Percentiles rank a stretch among this genome's conserved stretches.
phyloP scores from a whole-genome alignment of 2,329 filamentous ascomycete species.

The Fusarium praegraminearum region DNA sequence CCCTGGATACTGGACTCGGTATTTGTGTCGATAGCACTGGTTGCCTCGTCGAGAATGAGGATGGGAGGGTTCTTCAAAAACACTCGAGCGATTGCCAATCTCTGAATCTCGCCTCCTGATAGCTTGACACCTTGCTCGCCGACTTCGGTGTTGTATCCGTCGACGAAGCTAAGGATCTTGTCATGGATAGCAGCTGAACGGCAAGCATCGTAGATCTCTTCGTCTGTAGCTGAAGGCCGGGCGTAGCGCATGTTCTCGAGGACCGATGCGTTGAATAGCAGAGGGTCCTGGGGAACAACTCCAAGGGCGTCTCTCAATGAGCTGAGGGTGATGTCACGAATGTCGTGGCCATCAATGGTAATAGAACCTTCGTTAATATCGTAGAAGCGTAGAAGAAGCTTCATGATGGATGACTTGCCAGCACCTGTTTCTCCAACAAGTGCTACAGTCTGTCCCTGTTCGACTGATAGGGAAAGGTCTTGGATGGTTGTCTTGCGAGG shows the following conservation, averaged over 20 bases:
- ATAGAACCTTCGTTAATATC: constrained; percentile 67
- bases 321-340: constrained; percentile 68
- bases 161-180: constrained; percentile 69
- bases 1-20: constrained; percentile 60
- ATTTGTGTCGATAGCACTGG: constrained; percentile 63
- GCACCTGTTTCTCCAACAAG: constrained; percentile 72
- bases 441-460: constrained; percentile 67
- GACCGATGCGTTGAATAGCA: constrained; percentile 73
- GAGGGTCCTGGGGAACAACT: constrained; percentile 73
- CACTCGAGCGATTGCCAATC: constrained; percentile 66
- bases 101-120: constrained; percentile 68
- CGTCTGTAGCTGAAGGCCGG: constrained; percentile 69
- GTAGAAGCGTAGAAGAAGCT: constrained; percentile 71
- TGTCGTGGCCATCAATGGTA: constrained; percentile 68
- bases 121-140: constrained; percentile 70
- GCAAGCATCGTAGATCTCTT: constrained; percentile 71
- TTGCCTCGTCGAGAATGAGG: constrained; percentile 76
- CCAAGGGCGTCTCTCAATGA: constrained; percentile 70
- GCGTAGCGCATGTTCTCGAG: constrained; percentile 75
- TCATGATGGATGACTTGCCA: constrained; percentile 72
- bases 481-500: constrained; percentile 63
- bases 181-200: constrained; percentile 73
- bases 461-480: constrained; percentile 61
- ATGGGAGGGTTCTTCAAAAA: constrained; percentile 68
- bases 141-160: constrained; percentile 61